Conservation (phyloP, 2,329 filamentous ascomycete genomes). For the Fusarium xylarioides region DNA sequence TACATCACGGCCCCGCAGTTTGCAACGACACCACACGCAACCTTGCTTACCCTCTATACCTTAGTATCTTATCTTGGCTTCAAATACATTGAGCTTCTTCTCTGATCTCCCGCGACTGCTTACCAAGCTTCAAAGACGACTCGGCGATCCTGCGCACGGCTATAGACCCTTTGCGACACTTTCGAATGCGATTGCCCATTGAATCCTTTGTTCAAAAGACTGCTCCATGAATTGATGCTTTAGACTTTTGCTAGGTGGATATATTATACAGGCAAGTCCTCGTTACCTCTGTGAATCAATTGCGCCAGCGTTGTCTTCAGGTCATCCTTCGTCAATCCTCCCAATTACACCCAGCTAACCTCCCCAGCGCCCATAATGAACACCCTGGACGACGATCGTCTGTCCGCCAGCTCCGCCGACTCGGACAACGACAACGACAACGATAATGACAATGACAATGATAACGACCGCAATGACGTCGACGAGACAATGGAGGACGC, state of each 20-base stretch:
- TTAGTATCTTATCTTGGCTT: background rate
- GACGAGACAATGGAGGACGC: conserved; percentile 67
- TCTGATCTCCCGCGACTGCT: background rate
- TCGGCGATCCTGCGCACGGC: background rate
- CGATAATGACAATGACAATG: conserved; percentile 62
- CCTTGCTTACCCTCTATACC: background rate
- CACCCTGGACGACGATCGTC: conserved; percentile 36
- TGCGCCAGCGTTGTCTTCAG: background rate
- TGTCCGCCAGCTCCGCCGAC: conserved; percentile 38
- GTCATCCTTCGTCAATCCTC: background rate
- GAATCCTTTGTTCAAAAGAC: background rate
- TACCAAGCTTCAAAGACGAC: background rate
- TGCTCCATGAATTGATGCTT: conserved; percentile 1
- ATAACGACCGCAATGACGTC: conserved; percentile 54
- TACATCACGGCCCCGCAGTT: conserved; percentile 16
- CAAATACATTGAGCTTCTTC: background rate
- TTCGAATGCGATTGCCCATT: background rate
- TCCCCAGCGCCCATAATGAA: conserved; percentile 16
- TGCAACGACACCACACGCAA: background rate
- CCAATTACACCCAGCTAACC: background rate
- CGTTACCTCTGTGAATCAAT: background rate
- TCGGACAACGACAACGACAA: conserved; percentile 47
- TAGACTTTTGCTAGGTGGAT: background rate
- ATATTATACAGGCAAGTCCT: background rate
- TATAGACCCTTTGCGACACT: conserved; percentile 12